A percentile compares a stretch with the other conserved stretches of the same genome.
Evolutionary conservation across 768 basidiomycete genomes (phyloP).

Genomic region (Mycena epipterygia): DNA sequence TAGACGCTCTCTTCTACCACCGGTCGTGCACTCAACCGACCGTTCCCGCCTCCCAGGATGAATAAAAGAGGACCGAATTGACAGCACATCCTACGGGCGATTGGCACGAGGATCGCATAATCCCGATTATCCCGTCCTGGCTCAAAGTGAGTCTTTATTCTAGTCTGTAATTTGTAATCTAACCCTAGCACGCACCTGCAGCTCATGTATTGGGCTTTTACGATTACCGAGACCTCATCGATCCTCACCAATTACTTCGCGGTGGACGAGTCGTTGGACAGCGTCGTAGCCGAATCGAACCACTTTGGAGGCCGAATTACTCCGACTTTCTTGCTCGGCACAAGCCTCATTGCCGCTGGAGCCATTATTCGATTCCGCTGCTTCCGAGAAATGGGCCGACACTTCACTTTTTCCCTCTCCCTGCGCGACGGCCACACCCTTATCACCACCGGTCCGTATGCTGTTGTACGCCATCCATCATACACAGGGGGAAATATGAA

Average conservation of each 20-base stretch:
- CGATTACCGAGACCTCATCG: neutral
- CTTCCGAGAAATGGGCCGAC: conserved; percentile 3
- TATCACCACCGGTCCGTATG: conserved; percentile 46
- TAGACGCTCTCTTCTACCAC: neutral
- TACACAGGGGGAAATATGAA: conserved; percentile 38
- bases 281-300: neutral
- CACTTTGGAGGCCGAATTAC: neutral
- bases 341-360: neutral
- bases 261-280: neutral
- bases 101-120: neutral
- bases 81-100: neutral
- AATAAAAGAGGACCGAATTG: neutral
- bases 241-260: neutral
- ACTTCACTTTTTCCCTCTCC: conserved; percentile 19
- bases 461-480: no score
- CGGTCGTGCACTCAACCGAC: neutral
- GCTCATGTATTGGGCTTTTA: neutral
- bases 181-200: neutral
- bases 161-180: neutral
- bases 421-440: conserved; percentile 19
- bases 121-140: neutral
- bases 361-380: conserved; percentile 7
- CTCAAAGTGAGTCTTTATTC: neutral
- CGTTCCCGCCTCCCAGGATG: neutral
- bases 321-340: neutral